A percentile compares a stretch with the other conserved stretches of the same genome.
Conservation (phyloP, 164 flowering plant genomes). For the Vitis riparia region DNA sequence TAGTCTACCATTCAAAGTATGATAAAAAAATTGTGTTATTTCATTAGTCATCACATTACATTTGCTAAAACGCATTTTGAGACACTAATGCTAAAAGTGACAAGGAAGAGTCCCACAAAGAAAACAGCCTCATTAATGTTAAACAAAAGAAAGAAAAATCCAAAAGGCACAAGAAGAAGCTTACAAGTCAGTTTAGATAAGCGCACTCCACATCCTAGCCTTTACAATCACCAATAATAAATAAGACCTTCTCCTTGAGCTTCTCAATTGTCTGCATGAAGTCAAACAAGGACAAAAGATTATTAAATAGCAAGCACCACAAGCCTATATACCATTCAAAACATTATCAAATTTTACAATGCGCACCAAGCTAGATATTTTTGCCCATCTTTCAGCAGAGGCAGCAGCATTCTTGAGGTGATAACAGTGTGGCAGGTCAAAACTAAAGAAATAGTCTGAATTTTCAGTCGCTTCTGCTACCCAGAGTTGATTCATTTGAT, state of each 20-base stretch:
- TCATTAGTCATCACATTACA: background rate
- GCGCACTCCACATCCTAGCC: constrained; percentile 25
- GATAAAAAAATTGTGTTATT: background rate
- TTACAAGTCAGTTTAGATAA: constrained; percentile 24
- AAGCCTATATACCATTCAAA: background rate
- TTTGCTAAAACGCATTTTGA: background rate
- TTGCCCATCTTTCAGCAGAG: constrained; percentile 59
- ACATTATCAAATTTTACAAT: background rate
- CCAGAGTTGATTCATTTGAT: constrained; percentile 75
- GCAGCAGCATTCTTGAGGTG: constrained; percentile 72
- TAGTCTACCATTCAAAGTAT: background rate
- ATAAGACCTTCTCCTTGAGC: constrained; percentile 58
- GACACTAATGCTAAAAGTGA: background rate
- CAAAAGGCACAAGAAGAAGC: constrained; percentile 4
- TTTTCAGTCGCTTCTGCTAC: constrained; percentile 92
- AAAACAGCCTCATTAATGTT: no score
- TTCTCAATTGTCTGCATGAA: constrained; percentile 57
- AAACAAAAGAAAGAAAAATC: background rate
- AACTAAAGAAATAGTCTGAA: constrained; percentile 54
- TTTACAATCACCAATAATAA: constrained; percentile 50
- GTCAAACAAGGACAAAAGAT: constrained; percentile 3
- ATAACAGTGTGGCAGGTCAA: constrained; percentile 36
- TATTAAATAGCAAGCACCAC: background rate
- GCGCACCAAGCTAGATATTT: constrained; percentile 48
- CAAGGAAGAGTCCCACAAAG: background rate